Evolutionary conservation across 2,329 filamentous ascomycete genomes (phyloP).

Genomic region (Didymella lethalis): DNA sequence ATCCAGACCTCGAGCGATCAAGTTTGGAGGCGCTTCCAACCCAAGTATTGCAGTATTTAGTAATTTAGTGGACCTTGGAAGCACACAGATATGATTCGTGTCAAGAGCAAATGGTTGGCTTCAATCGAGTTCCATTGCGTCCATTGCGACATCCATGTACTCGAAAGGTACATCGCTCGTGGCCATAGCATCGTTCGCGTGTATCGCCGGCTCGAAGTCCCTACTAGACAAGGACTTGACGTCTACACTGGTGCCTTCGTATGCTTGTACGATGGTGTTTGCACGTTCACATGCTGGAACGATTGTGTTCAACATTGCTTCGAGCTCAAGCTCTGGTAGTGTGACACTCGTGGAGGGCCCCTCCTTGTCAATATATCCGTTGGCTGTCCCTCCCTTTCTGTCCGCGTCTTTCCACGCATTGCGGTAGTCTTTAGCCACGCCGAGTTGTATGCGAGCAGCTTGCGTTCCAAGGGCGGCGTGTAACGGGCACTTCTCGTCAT

Average conservation of each 20-base stretch:
- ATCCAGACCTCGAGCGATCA: too few species aligned
- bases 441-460: slow-evolving; percentile 65
- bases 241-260: slow-evolving; percentile 13
- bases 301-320: slow-evolving; percentile 65
- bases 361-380: slow-evolving; percentile 30
- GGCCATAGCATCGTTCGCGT: slow-evolving; percentile 21
- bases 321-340: slow-evolving; percentile 68
- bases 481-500: slow-evolving; percentile 65
- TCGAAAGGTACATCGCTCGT: slow-evolving; percentile 40
- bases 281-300: slow-evolving; percentile 67
- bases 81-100: neutral
- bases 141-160: slow-evolving; percentile 49
- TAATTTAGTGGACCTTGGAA: neutral
- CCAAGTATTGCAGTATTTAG: too few species aligned
- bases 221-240: slow-evolving; percentile 25
- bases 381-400: slow-evolving; percentile 42
- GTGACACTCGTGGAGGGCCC: slow-evolving; percentile 45
- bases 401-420: slow-evolving; percentile 77
- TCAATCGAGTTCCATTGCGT: slow-evolving; percentile 49
- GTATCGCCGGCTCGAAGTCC: slow-evolving; percentile 33
- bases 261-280: slow-evolving; percentile 53
- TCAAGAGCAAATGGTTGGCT: neutral
- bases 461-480: slow-evolving; percentile 63
- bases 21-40: neutral
- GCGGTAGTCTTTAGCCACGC: slow-evolving; percentile 72